Evolutionary conservation across 805 yeast species (phyloP), one percentile per base, ranked within the genome.

Genomic region (Ogataea trehalophila): DNA sequence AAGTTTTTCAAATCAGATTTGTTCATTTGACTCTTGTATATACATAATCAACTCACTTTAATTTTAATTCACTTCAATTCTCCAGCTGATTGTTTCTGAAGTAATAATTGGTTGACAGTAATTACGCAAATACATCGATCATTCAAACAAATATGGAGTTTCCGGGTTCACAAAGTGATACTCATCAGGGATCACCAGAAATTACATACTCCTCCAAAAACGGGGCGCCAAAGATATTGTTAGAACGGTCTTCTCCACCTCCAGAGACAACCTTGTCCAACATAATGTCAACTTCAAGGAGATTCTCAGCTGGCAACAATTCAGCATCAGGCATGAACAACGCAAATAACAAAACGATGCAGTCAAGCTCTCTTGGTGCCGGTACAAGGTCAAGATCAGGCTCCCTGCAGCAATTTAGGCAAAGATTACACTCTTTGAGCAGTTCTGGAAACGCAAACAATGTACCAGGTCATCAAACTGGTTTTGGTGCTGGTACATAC

Each of bases 341-440:
- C 15, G 18, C 35, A 26, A 18, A 33, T 23, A 34, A 31, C 18
- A 39, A 22, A 26, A 20, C 5, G 7, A 39, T 15, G 20, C 18
- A 20, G 14, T 14, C 11, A 20, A 4, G 29, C 14, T 3, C 39
- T 13, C 5, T 15, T 22, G 17, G 14, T 13, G 31, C 18, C 9
- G 17, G 14, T 5, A 9, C 18, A n/a, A 54, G 56, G 13, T 52
- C 59, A 6, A 46, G 61, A 34, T 57, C 62, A 15, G 55, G 58
- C 2, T 57, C 63, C 13, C 37, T 59, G 44, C 54, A 51, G 33
- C 36, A 49, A 37, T 38, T 56, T 15, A 50, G 52, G 33, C 57
- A 57, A 17, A 43, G 53, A 34, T 43, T 57, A 15, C 56, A 56
- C 34, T 52, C 54, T 5, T 23, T 56, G 17, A 48, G 52, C 15